Base-by-base conservation (phyloP, 75 land plant genomes). In the Pseudotsuga menziesii region DNA sequence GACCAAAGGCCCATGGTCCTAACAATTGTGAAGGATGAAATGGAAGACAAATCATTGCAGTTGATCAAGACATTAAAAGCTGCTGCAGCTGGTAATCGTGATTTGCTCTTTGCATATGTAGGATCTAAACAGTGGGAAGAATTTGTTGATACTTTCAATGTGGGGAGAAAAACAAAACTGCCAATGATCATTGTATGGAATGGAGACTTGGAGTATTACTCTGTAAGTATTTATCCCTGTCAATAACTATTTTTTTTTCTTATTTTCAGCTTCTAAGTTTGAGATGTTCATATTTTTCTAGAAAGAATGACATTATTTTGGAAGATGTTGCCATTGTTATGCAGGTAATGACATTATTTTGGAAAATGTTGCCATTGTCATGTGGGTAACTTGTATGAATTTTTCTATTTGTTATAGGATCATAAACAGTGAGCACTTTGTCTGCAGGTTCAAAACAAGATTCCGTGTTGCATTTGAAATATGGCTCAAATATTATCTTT, bases 181-280 rank as follows among this genome's bases (percentile, higher is more conserved):
- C 96, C 98, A 67, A 88, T 77, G 76, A 82, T 91, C 82, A 56
- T 95, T 71, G 80, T 95, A 48, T 95, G 98, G 98, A 85, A 88
- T 83, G 91, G 91, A 32, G 72, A 86, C 32, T 83, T 84, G 16
- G 81, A 89, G 56, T 94, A 87, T 77, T 76, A 73, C 4, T 23
- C 73, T 60, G 94, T 92, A 82, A 88, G 90, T 82, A 32, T n/a
- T 59, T 59, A 59, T 44, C 48, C 48, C 48, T 44, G 48, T 44
- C 48, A 44, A 44, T 44, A 44, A 44, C 5, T 6, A 0, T 6
- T 5, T 44, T 44, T 44, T 5, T 44, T 44, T 44, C 48, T 44
- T 44, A 44, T 44, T 44, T 44, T 44, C 48, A 44, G 48, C 48
- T 44, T 44, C 48, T 44, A 44, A 44, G 48, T 44, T 44, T 44